Evolutionary conservation across 2,329 filamentous ascomycete species (phyloP).

Genomic region (Drechslerella dactyloides): DNA sequence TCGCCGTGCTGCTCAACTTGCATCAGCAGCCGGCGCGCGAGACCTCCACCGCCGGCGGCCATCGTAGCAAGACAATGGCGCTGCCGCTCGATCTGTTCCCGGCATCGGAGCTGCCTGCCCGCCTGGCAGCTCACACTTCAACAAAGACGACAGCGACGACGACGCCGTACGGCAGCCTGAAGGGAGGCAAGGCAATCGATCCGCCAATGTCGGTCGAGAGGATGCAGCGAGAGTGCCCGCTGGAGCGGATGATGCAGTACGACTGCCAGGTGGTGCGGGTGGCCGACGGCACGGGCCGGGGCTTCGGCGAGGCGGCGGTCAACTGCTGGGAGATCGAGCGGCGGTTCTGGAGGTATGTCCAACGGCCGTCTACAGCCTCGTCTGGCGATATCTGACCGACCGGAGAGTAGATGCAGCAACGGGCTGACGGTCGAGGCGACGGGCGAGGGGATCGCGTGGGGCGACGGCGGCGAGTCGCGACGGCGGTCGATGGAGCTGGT

Average conservation of each 20-base stretch:
- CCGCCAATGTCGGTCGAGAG: slow-evolving; percentile 36
- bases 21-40: slow-evolving; percentile 29
- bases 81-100: slow-evolving; percentile 47
- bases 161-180: slow-evolving; percentile 21
- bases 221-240: slow-evolving; percentile 39
- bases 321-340: slow-evolving; percentile 49
- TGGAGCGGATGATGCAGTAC: slow-evolving; percentile 47
- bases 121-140: slow-evolving; percentile 31
- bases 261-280: slow-evolving; percentile 46
- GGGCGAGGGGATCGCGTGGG: slow-evolving; percentile 38
- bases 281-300: slow-evolving; percentile 24
- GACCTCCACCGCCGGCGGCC: slow-evolving; percentile 13
- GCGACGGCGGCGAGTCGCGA: slow-evolving; percentile 37
- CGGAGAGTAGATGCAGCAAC: slow-evolving; percentile 24
- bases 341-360: slow-evolving; percentile 45
- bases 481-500: slow-evolving; percentile 49
- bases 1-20: slow-evolving; percentile 31
- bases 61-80: slow-evolving; percentile 25
- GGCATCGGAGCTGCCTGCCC: slow-evolving; percentile 50
- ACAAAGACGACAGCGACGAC: slow-evolving; percentile 1
- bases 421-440: slow-evolving; percentile 42
- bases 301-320: slow-evolving; percentile 38
- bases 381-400: background rate
- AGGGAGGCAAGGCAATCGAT: slow-evolving; percentile 27
- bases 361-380: no score